Evolutionary conservation across 129 eudicot genomes (phyloP), one percentile per base, ranked within the genome.

Genomic region (Heracleum sosnowskyi): DNA sequence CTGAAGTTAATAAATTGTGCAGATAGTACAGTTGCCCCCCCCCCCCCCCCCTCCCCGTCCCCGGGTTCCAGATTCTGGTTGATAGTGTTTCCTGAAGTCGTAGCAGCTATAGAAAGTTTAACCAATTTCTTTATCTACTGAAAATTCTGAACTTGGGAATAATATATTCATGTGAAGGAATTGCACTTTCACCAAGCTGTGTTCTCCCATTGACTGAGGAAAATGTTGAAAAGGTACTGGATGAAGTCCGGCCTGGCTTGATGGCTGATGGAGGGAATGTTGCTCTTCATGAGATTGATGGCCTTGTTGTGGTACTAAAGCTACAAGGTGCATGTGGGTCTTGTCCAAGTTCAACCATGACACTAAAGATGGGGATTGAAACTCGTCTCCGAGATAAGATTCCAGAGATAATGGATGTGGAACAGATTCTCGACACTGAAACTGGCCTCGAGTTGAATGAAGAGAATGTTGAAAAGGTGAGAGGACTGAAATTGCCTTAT

Each of bases 191-290:
- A 24, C 72, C 72, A 16, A 66, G 39, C 20, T 68, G 4, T 85
- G 98, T 93, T 63, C 84, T 89, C 77, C 97, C 98, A 29, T 82
- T 93, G 77, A 93, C 98, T 3, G 98, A 91, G 84, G 98, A 93
- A 76, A 93, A 89, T 75, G 97, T 93, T 71, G 98, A 93, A 87
- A 91, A 77, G 73, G 98, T 93, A 37, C 86, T 93, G 87, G 98
- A 93, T 74, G 89, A 88, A 81, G 97, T 93, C 51, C 85, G 98
- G 76, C 98, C 98, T 16, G 87, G 90, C 74, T 93, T 93, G 77
- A 93, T 93, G 97, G 97, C 97, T 7, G 98, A 93, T 87, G 98
- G 98, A n/a, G 98, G 98, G 36, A 93, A 93, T 71, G 98, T 93
- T 46, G 97, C 87, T 13, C 73, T 93, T 20, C 98, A 93, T 41